Conservation (phyloP, 2,329 filamentous ascomycete species). For the Aspergillus ruber region DNA sequence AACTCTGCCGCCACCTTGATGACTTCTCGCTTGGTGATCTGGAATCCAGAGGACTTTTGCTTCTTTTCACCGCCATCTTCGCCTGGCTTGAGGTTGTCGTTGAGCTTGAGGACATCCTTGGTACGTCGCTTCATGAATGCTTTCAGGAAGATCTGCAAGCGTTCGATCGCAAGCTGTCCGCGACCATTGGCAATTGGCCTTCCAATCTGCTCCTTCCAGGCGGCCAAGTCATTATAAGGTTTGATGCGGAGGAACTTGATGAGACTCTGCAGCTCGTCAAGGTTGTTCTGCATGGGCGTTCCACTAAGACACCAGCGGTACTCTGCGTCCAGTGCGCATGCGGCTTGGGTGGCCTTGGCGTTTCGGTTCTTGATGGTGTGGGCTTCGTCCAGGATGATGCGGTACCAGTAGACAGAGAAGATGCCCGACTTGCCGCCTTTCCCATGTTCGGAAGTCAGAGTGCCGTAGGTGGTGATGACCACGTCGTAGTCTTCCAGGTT, state of each 20-base stretch:
- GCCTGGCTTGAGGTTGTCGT: conserved; percentile 71
- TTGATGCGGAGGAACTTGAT: conserved; percentile 89
- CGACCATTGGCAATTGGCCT: conserved; percentile 82
- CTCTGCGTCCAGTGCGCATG: conserved; percentile 73
- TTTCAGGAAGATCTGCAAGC: conserved; percentile 75
- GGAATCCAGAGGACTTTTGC: conserved; percentile 60
- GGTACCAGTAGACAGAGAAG: conserved; percentile 91
- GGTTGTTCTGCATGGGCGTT: conserved; percentile 96
- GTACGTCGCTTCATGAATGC: conserved; percentile 99
- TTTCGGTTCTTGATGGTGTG: conserved; percentile 98
- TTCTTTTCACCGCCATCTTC: conserved; percentile 49
- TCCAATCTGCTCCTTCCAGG: conserved; percentile 90
- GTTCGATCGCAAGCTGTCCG: conserved; percentile 79
- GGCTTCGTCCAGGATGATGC: conserved; percentile 90
- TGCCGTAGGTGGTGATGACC: conserved; percentile 95
- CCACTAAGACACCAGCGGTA: conserved; percentile 96
- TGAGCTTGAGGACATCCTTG: conserved; percentile 90
- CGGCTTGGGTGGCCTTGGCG: conserved; percentile 89
- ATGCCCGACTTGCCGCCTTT: conserved; percentile 67
- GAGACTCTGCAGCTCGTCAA: conserved; percentile 90
- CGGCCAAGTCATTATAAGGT: conserved; percentile 76
- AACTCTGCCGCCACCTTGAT: conserved; percentile 73
- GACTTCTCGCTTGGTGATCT: conserved; percentile 85
- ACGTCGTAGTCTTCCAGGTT: conserved; percentile 84
- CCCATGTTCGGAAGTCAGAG: conserved; percentile 83